Evolutionary conservation across 1,284 basidiomycete genomes (phyloP).

Genomic region (Apiotrichum gracile): DNA sequence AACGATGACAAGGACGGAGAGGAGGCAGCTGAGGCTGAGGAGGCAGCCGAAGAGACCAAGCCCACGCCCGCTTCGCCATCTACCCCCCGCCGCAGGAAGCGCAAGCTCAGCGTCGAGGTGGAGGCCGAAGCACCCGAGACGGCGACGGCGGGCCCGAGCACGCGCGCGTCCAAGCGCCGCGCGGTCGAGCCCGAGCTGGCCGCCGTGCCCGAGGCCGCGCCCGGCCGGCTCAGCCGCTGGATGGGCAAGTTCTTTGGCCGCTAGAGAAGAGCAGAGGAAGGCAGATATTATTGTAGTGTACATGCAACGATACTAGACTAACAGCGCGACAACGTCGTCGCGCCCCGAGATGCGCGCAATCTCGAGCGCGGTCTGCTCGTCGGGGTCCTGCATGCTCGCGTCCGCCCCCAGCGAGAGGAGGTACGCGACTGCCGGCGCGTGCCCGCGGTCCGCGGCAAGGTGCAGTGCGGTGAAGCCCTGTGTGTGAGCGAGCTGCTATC

Average conservation of each 20-base stretch:
- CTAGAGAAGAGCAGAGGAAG: background rate
- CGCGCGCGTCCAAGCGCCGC: background rate
- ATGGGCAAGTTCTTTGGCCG: background rate
- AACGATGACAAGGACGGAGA: background rate
- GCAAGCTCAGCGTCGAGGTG: background rate
- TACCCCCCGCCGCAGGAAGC: background rate
- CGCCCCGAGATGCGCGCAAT: conserved; percentile 28
- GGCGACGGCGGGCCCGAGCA: background rate
- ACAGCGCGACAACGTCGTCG: conserved; percentile 23
- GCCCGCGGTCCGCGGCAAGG: conserved; percentile 74
- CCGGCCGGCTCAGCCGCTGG: background rate
- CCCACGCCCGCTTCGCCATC: background rate
- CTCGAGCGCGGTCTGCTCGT: conserved; percentile 34
- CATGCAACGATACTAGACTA: conserved; percentile 2
- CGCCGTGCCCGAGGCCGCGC: background rate
- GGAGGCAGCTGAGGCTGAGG: background rate
- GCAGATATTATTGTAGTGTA: background rate
- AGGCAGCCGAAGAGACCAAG: background rate
- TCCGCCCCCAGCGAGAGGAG: conserved; percentile 66
- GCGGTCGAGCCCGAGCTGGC: background rate
- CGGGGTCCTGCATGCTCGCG: conserved; percentile 52
- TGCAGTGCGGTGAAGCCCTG: conserved; percentile 82
- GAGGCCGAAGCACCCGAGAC: background rate
- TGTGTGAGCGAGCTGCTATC: background rate
- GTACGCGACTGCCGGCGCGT: conserved; percentile 54